phyloP scores from a whole-genome alignment of 129 eudicot species.

The Tagetes patula region DNA sequence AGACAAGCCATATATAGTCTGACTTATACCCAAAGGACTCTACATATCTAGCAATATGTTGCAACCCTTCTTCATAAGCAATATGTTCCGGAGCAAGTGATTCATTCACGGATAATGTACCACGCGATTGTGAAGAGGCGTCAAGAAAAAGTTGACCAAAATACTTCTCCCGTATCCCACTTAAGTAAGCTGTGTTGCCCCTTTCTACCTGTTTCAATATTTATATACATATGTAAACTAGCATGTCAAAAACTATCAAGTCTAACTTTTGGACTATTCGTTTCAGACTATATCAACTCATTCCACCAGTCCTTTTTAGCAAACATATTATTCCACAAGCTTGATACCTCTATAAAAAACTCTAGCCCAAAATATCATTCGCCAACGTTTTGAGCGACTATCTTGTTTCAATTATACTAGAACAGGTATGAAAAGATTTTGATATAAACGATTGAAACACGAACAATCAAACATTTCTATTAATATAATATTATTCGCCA shows the following conservation, averaged over 20 bases:
- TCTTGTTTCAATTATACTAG: not conserved
- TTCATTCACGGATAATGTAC: constrained; percentile 25
- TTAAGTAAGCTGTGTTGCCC: constrained; percentile 70
- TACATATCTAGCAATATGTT: constrained; percentile 89
- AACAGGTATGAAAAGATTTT: not conserved
- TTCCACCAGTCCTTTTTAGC: not conserved
- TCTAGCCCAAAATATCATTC: no score
- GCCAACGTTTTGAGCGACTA: not conserved
- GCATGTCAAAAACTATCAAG: no score
- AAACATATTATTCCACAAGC: not conserved
- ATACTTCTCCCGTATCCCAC: constrained; percentile 86
- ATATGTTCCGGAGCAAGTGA: constrained; percentile 31
- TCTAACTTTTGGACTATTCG: not conserved
- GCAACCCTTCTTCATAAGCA: constrained; percentile 69
- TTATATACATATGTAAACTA: no score
- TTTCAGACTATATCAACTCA: not conserved
- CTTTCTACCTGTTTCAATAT: constrained; percentile 68
- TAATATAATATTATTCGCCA: no score
- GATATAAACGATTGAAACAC: not conserved
- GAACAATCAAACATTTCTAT: no score
- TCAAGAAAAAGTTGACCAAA: constrained; percentile 84
- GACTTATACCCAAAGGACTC: constrained; percentile 88
- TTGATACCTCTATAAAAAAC: no score
- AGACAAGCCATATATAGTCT: constrained; percentile 95
- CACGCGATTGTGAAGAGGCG: constrained; percentile 56